These are phyloP conservation scores for Cocos nucifera DNA, from an alignment of 176 grass and related monocot genomes.

Conservation along the genomic window DNA sequence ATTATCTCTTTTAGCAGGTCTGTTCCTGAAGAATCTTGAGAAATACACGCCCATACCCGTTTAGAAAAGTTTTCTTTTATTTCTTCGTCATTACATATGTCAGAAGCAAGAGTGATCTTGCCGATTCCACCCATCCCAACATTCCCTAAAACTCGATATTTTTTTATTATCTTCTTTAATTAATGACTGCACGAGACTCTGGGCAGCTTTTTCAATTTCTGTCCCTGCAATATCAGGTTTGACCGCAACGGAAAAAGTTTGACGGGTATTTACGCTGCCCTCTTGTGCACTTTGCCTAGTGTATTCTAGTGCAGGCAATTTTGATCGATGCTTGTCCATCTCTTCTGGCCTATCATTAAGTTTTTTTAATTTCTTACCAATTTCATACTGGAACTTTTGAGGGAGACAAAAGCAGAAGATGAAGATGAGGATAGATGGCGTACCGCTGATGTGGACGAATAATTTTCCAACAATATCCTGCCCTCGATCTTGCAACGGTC, in stretches of 20 bases:
- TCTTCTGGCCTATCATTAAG: neutral
- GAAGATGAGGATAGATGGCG: neutral
- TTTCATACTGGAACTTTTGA: neutral
- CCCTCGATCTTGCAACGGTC: slow-evolving; percentile 22
- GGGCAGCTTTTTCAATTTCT: neutral
- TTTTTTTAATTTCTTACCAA: neutral
- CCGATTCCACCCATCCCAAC: slow-evolving; percentile 3
- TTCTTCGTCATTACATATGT: too few species aligned
- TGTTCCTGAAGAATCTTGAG: neutral
- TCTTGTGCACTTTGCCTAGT: fast-evolving
- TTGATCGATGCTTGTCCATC: neutral
- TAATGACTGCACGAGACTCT: neutral
- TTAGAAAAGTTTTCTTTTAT: neutral
- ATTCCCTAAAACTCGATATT: neutral
- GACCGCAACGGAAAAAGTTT: neutral
- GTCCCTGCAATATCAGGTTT: neutral
- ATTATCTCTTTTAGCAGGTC: neutral
- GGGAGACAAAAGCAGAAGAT: neutral
- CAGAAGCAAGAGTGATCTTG: too few species aligned
- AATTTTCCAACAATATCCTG: neutral
- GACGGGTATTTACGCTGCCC: too few species aligned
- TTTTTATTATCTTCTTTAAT: neutral
- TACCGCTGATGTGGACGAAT: neutral
- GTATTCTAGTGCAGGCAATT: neutral
- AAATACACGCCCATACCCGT: neutral